phyloP scores from a whole-genome alignment of 257 asterid genomes.

The Nicotiana noctiflora region DNA sequence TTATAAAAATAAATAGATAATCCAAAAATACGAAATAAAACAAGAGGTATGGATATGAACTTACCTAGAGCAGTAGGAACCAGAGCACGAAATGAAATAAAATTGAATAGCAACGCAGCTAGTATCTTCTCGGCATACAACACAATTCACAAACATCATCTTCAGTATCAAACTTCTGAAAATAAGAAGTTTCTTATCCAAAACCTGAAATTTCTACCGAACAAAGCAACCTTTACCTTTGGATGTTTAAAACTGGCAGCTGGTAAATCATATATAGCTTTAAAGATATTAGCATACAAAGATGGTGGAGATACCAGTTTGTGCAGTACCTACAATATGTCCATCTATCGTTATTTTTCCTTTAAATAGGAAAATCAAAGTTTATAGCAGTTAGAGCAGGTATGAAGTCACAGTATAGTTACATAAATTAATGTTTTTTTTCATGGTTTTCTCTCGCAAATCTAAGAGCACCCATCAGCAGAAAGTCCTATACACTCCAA shows the following conservation, averaged over 20 bases:
- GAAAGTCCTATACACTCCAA: constrained; percentile 61
- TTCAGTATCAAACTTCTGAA: constrained; percentile 18
- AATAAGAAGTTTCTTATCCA: neutral
- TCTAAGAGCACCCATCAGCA: constrained; percentile 61
- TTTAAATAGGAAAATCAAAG: no score
- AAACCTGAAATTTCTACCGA: no score
- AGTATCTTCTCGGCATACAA: constrained; percentile 53
- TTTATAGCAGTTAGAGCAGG: no score
- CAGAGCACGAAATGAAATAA: constrained; percentile 51
- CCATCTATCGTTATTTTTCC: no score
- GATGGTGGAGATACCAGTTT: no score
- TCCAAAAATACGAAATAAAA: neutral
- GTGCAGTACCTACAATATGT: no score
- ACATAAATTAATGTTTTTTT: constrained; percentile 44
- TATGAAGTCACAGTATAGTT: no score
- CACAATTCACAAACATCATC: constrained; percentile 44
- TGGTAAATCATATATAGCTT: no score
- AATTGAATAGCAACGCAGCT: constrained; percentile 28
- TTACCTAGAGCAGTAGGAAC: constrained; percentile 56
- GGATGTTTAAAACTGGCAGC: no score
- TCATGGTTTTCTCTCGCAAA: constrained; percentile 87
- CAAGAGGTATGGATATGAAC: neutral
- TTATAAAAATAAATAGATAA: no score
- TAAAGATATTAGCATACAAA: no score
- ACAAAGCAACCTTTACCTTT: no score